Evolutionary conservation across 108 stramenopile genomes (phyloP).

Genomic region (Fragilariopsis cylindrus): DNA sequence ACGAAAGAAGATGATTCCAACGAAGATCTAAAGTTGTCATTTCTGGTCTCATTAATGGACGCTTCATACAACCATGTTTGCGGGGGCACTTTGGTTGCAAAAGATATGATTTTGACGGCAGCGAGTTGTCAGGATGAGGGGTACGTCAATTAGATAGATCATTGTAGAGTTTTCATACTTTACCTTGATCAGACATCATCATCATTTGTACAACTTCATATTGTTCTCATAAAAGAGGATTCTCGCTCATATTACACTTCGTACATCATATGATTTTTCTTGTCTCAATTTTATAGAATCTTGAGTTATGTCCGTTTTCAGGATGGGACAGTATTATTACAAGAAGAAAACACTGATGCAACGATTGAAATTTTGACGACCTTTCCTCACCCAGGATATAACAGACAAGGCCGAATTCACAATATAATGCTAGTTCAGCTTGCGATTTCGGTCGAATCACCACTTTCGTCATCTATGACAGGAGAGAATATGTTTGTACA

Average conservation of each 20-base stretch:
- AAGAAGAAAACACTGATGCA: not conserved
- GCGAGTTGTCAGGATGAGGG: conserved; percentile 26
- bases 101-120: conserved; percentile 29
- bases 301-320: not conserved
- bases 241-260: too few species aligned
- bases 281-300: not conserved
- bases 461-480: not conserved
- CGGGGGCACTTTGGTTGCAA: conserved; percentile 29
- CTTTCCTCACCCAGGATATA: not conserved
- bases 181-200: too few species aligned
- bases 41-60: conserved; percentile 3
- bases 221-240: too few species aligned
- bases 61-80: conserved; percentile 1
- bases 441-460: not conserved
- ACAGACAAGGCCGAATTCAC: not conserved
- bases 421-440: not conserved
- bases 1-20: too few species aligned
- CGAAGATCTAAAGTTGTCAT: conserved; percentile 9
- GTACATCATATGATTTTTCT: not conserved
- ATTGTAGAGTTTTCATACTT: too few species aligned
- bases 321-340: not conserved
- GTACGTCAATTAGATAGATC: not conserved
- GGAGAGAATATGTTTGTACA: not conserved
- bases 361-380: not conserved
- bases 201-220: too few species aligned